Evolutionary conservation across 306 rosid genomes (phyloP).

Genomic region (Delonix regia): DNA sequence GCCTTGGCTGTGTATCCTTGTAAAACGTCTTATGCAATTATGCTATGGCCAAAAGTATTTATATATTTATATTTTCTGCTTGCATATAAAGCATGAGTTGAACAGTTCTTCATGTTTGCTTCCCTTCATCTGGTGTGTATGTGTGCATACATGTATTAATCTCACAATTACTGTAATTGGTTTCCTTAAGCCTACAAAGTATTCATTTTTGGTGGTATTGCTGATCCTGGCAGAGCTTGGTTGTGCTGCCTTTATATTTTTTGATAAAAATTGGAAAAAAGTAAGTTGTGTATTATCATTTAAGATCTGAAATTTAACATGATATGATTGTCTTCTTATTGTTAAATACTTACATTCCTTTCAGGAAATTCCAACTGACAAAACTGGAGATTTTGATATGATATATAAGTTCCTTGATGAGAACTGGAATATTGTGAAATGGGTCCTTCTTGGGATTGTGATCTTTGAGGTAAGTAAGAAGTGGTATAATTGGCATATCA

Average conservation of each 20-base stretch:
- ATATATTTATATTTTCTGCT: conserved; percentile 8
- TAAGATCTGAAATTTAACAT: conserved; percentile 33
- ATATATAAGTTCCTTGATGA: conserved; percentile 66
- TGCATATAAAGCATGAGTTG: conserved; percentile 18
- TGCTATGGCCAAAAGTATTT: conserved; percentile 21
- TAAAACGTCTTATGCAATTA: conserved; percentile 34
- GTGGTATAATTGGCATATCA: conserved; percentile 11
- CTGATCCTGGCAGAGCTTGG: conserved; percentile 83
- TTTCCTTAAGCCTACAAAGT: conserved; percentile 80
- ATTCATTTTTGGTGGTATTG: conserved; percentile 69
- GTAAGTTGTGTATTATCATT: conserved; percentile 47
- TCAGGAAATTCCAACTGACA: conserved; percentile 84
- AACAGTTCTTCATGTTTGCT: conserved; percentile 10
- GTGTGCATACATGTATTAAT: background rate
- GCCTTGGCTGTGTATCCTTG: conserved; percentile 95
- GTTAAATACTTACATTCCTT: conserved; percentile 38
- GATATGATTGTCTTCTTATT: conserved; percentile 36
- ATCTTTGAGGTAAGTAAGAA: conserved; percentile 73
- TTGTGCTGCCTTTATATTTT: conserved; percentile 85
- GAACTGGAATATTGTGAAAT: conserved; percentile 78
- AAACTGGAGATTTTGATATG: conserved; percentile 77
- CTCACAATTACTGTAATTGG: conserved; percentile 18
- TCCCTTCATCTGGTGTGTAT: background rate
- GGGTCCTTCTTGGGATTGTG: conserved; percentile 95
- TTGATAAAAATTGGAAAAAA: conserved; percentile 86